Base-by-base conservation (phyloP, 179 eudicot species). In the Silene noctiflora region DNA sequence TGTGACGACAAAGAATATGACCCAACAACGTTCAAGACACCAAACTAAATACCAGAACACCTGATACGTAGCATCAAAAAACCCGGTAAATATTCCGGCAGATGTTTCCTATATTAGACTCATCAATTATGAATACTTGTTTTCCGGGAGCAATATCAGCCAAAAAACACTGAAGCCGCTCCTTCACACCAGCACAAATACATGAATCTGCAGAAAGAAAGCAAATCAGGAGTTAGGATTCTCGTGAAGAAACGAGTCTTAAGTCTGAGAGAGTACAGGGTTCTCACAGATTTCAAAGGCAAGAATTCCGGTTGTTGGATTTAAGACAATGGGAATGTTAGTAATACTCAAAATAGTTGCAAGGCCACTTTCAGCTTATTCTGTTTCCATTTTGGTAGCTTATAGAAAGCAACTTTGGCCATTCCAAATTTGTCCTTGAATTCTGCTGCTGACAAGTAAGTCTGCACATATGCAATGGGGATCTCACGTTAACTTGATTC, bases 351-450 rank as follows among this genome's bases (percentile, higher is more conserved):
- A 85, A 93, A 95, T 81, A 95, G 77, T 1, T 87, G 91, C 79
- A 89, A 82, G 22, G 89, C 81, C 91, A 85, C 81, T 80, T 96
- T 96, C 17, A 96, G 87, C 89, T 96, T 96, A 76, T 96, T 91
- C 81, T 93, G 99, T 76, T 91, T 96, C 99, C 99, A 96, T 84
- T 87, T 91, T 0, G 99, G 99, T 48, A 88, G 87, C 87, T 90
- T 90, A 70, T 91, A 83, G 87, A 96, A 96, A 53, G 91, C 89
- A 20, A 73, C 87, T 77, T 90, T 96, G 22, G 85, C 19, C 98
- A 93, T 91, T 69, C 87, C 90, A 55, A 96, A 91, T 80, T 91
- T 96, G 85, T 90, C 97, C 75, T 84, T 87, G 86, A 96, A 96
- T 82, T 91, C 98, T 44, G 84, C 84, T 39, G 87, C 80, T 63